Conservation (phyloP, 2,329 filamentous ascomycete species). For the Neocatenulostroma microsporum region DNA sequence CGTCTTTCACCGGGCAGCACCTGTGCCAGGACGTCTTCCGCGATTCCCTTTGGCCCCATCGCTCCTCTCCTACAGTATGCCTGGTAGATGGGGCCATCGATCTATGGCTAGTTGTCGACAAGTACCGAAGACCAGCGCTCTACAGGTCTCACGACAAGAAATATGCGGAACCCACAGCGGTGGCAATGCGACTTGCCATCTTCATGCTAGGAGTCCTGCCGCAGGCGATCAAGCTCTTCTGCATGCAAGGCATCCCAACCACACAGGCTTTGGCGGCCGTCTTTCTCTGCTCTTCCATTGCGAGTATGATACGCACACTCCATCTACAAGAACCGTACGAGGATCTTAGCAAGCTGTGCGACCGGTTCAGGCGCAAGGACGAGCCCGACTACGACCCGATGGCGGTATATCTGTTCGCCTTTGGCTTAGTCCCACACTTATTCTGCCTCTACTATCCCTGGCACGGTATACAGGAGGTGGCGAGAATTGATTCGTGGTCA, state of each 20-base stretch:
- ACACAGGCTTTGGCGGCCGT: conserved; percentile 1
- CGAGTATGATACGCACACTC: background rate
- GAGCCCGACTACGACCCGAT: no score
- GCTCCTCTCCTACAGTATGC: conserved; percentile 1
- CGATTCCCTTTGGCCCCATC: conserved; percentile 1
- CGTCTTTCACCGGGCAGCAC: background rate
- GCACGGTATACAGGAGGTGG: no score
- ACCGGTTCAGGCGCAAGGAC: no score
- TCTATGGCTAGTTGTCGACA: background rate
- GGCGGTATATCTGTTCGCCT: no score
- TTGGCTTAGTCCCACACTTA: no score
- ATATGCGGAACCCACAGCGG: background rate
- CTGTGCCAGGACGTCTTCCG: background rate
- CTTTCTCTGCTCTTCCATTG: background rate
- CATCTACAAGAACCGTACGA: background rate
- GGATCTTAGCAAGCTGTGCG: no score
- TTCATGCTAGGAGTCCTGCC: conserved; percentile 2
- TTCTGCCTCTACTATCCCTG: no score
- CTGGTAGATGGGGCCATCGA: background rate
- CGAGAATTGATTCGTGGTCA: no score
- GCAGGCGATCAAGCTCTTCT: conserved; percentile 4
- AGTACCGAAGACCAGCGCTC: background rate
- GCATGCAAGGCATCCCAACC: background rate
- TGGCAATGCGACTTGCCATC: background rate
- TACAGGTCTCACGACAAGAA: background rate